phyloP scores from a whole-genome alignment of 805 yeast species.

The Wickerhamiella sorbophila region DNA sequence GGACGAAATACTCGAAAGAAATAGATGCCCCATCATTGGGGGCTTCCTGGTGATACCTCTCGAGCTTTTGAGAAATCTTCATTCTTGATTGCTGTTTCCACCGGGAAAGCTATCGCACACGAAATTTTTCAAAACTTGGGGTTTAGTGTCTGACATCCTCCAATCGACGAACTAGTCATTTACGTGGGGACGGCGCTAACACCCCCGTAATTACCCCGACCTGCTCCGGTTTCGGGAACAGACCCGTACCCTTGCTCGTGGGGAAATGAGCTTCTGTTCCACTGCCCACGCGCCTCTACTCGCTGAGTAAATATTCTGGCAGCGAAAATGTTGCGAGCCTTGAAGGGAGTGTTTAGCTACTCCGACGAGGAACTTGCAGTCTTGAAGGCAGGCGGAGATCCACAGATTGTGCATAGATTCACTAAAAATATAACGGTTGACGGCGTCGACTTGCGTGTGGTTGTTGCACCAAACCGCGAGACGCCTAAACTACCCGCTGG shows the following conservation, averaged over 20 bases:
- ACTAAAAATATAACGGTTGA: slow-evolving; percentile 22
- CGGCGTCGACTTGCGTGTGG: slow-evolving; percentile 31
- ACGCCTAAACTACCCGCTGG: slow-evolving; percentile 18
- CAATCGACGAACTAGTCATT: too few relatives aligned
- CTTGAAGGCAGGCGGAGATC: slow-evolving; percentile 3
- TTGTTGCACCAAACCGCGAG: slow-evolving; percentile 24
- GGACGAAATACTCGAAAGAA: slow-evolving; percentile 94
- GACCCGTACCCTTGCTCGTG: too few relatives aligned
- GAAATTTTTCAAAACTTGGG: too few relatives aligned
- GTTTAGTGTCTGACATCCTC: too few relatives aligned
- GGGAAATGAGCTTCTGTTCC: too few relatives aligned
- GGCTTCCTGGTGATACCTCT: slow-evolving; percentile 26
- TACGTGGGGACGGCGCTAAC: too few relatives aligned
- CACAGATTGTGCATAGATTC: slow-evolving; percentile 2
- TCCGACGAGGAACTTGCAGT: slow-evolving; percentile 10
- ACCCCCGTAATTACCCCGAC: too few relatives aligned
- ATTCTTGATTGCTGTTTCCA: slow-evolving; percentile 15
- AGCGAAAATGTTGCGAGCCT: background rate
- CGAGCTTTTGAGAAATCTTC: slow-evolving; percentile 36
- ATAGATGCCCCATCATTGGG: slow-evolving; percentile 42
- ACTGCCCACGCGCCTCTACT: too few relatives aligned
- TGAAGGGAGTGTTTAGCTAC: slow-evolving; percentile 1
- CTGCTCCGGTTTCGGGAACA: too few relatives aligned
- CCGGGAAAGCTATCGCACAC: too few relatives aligned
- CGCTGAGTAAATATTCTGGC: too few relatives aligned